These are phyloP conservation scores for Poteriospumella lacustris DNA, from an alignment of 108 stramenopile genomes.

Conservation along the genomic window DNA sequence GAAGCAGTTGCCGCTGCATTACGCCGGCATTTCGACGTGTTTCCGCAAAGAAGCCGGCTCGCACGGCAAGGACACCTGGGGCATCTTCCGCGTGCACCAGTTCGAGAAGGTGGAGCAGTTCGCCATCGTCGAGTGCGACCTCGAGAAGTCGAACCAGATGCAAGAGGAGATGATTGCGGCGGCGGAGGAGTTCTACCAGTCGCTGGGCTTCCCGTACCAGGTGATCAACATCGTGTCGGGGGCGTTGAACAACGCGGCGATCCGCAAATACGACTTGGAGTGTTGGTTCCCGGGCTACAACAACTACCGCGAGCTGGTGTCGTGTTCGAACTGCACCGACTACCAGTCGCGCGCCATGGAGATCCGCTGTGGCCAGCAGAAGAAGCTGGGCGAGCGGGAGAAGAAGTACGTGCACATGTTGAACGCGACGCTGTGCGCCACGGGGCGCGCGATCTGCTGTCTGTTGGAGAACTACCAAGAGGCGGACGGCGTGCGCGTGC, in stretches of 20 bases:
- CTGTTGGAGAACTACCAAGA: constrained; percentile 92
- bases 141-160: constrained; percentile 77
- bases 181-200: constrained; percentile 94
- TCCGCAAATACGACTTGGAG: constrained; percentile 99
- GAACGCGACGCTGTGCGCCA: constrained; percentile 93
- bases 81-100: constrained; percentile 99
- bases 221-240: constrained; percentile 93
- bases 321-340: constrained; percentile 98
- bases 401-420: constrained; percentile 94
- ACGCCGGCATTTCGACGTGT: constrained; percentile 95
- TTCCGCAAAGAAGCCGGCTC: constrained; percentile 99
- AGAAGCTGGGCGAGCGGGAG: constrained; percentile 63
- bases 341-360: constrained; percentile 67
- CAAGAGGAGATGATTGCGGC: constrained; percentile 64
- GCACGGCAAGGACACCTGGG: constrained; percentile 94
- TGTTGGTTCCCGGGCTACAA: constrained; percentile 97
- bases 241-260: constrained; percentile 95
- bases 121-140: constrained; percentile 83
- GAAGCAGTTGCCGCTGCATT: constrained; percentile 54
- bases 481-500: background rate
- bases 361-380: constrained; percentile 71
- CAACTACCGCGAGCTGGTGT: constrained; percentile 92
- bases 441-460: constrained; percentile 94
- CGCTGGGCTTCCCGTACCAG: constrained; percentile 86
- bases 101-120: constrained; percentile 99